A percentile compares a stretch with the other conserved stretches of the same genome.
Conservation (phyloP, 177 flowering plant species). For the Vitis hybrid region DNA sequence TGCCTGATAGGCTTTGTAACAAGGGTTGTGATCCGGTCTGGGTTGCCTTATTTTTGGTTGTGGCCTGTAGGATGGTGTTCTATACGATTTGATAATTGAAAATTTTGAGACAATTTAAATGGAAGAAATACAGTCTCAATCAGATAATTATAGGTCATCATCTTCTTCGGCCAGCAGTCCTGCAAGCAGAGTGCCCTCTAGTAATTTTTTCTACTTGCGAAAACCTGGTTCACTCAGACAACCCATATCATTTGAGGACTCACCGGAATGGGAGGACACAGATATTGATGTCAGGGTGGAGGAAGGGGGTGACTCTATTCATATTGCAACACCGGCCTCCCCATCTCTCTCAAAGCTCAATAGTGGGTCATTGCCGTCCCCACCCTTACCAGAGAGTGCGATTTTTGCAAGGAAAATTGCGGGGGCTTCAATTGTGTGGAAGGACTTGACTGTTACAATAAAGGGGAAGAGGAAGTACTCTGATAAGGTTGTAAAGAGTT, state of each 20-base stretch:
- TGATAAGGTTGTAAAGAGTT: constrained; percentile 89
- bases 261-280: constrained; percentile 97
- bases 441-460: constrained; percentile 85
- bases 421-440: constrained; percentile 94
- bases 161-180: constrained; percentile 97
- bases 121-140: constrained; percentile 97
- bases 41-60: no score
- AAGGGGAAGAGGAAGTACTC: constrained; percentile 92
- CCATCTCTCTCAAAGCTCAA: constrained; percentile 87
- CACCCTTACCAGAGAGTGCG: constrained; percentile 60
- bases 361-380: constrained; percentile 83
- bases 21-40: no score
- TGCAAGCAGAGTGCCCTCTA: constrained; percentile 75
- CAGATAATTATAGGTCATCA: constrained; percentile 90
- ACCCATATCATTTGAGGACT: constrained; percentile 95
- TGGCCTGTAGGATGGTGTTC: background rate
- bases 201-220: constrained; percentile 80
- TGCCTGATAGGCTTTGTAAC: no score
- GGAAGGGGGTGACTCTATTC: constrained; percentile 68
- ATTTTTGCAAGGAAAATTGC: constrained; percentile 57
- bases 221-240: constrained; percentile 84
- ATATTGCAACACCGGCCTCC: constrained; percentile 60
- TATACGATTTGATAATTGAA: background rate
- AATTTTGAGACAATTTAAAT: constrained; percentile 22
- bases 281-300: constrained; percentile 73